Evolutionary conservation across 2,329 filamentous ascomycete species (phyloP), one percentile per base, ranked within the genome.

Genomic region (Septoria linicola): DNA sequence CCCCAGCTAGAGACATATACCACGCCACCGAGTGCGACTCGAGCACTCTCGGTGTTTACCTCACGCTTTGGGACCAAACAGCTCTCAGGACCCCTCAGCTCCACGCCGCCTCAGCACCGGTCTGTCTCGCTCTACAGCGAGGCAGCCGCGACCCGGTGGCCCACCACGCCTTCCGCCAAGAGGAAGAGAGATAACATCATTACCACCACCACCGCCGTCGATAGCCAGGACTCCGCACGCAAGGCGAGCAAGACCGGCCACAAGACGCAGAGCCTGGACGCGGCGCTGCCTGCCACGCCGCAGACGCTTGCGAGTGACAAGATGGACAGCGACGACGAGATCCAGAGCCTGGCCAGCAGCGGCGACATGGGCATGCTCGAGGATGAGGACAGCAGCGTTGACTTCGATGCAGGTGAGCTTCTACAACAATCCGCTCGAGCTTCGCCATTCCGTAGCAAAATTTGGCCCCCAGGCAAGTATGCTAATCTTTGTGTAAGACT

Each of bases 321-420:
- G 42, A 96, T 96, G 91, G 90, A 96, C 74, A 96, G 91, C 7
- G 92, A 97, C 64, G 90, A 96, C 66, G 92, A 96, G 54, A 91
- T 91, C 71, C 87, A 93, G 80, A 95, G 88, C 63, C 83, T 84
- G 66, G 78, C 85, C 63, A 95, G 87, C 66, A 85, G 88, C 59
- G 81, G 81, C 54, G 79, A 61, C 31, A 55, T 58, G 21, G 80
- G 87, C 57, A 87, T 90, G 63, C 40, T 51, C 39, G 53, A 87
- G 62, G 88, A 91, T 63, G 58, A 52, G 14, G 54, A 87, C 62
- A 90, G 89, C 48, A 88, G 90, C 63, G 84, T 66, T 48, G 71
- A 70, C 51, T 66, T 76, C 46, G 73, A 68, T 49, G 63, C 60
- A 21, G 73, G 69, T 27, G 74, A 72, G 23, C 23, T 27, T 10